Conservation (phyloP, 257 asterid species). For the Craterostigma plantagineum region DNA sequence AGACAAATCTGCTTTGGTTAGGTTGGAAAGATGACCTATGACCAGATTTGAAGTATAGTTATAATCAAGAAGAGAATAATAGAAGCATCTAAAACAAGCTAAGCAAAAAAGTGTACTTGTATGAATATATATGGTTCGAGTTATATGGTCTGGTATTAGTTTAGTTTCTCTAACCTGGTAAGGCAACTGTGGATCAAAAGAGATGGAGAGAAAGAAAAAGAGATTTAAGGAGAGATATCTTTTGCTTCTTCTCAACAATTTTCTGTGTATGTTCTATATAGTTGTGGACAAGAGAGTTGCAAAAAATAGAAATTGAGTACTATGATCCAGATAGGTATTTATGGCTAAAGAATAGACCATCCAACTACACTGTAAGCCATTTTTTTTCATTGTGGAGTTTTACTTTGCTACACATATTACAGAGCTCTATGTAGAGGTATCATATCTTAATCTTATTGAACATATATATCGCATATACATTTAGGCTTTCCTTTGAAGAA, state of each 20-base stretch:
- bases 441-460: too few species aligned
- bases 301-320: constrained; percentile 33
- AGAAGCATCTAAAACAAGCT: constrained; percentile 15
- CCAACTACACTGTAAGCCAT: too few species aligned
- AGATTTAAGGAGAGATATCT: constrained; percentile 8
- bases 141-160: too few species aligned
- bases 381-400: too few species aligned
- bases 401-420: too few species aligned
- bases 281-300: constrained; percentile 36
- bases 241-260: constrained; percentile 11
- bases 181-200: constrained; percentile 9
- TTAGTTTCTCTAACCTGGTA: constrained; percentile 17
- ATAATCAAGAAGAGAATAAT: constrained; percentile 13
- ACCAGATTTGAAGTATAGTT: constrained; percentile 13
- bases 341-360: too few species aligned
- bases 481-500: too few species aligned
- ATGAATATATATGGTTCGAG: too few species aligned
- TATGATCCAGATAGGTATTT: too few species aligned
- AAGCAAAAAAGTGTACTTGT: constrained; percentile 12
- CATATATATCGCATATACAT: too few species aligned
- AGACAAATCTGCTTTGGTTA: too few species aligned
- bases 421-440: too few species aligned
- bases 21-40: constrained; percentile 1
- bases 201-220: constrained; percentile 5
- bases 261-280: constrained; percentile 9